These are phyloP conservation scores for Diaporthe vaccinii DNA, from an alignment of 2,329 filamentous ascomycete species.

Conservation along the genomic window DNA sequence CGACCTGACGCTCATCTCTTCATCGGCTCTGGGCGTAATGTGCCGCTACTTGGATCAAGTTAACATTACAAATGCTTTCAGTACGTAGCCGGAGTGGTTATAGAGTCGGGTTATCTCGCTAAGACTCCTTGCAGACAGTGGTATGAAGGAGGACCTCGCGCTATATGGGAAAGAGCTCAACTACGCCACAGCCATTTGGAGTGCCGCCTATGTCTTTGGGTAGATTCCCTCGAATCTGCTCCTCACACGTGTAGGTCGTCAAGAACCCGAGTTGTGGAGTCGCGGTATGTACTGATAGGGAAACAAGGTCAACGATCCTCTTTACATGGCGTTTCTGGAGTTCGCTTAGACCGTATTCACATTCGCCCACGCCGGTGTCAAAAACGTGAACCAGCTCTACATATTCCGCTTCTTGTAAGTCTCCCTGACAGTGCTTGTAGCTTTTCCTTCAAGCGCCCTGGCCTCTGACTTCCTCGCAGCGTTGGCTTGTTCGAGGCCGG, in stretches of 20 bases:
- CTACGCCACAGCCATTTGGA: constrained; percentile 49
- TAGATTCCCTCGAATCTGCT: constrained; percentile 49
- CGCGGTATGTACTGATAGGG: neutral
- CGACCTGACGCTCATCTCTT: constrained; percentile 6
- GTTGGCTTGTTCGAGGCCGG: constrained; percentile 49
- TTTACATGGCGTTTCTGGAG: constrained; percentile 20
- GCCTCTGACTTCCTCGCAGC: constrained; percentile 34
- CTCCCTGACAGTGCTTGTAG: neutral
- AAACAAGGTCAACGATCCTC: neutral
- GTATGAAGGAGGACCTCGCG: constrained; percentile 46
- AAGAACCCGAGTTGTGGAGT: no score
- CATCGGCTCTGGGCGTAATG: constrained; percentile 1
- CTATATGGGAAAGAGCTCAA: constrained; percentile 51
- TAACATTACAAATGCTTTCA: constrained; percentile 8
- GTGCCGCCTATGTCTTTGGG: constrained; percentile 49
- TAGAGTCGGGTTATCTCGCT: neutral
- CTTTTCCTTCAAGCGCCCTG: no score
- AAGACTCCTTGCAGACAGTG: neutral
- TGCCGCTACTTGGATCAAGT: constrained; percentile 19
- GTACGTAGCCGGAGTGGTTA: neutral
- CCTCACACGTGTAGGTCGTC: constrained; percentile 10
- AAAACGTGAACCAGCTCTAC: neutral
- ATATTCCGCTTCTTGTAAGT: constrained; percentile 5
- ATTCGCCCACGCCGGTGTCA: constrained; percentile 11
- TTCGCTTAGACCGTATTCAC: constrained; percentile 12